Conservation (phyloP, 23 red algal species). For the Porphyridium purpureum region DNA sequence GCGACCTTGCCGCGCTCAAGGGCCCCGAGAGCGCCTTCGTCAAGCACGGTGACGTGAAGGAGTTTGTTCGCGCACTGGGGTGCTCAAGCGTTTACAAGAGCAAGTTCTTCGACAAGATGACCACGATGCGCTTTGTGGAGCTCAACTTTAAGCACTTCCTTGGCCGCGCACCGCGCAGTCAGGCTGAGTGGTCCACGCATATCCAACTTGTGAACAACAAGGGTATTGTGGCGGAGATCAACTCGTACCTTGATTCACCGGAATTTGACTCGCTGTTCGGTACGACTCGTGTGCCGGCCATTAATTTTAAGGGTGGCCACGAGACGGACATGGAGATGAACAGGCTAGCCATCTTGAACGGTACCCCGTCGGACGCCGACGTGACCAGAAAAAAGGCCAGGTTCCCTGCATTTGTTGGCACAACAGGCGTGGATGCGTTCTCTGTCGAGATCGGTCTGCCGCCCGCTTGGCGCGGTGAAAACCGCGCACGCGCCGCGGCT, state of each 20-base stretch:
- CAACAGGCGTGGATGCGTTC: constrained; percentile 10
- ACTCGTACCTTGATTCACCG: constrained; percentile 38
- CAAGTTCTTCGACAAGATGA: constrained; percentile 40
- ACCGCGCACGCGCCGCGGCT: constrained; percentile 20
- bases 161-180: constrained; percentile 25
- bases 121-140: constrained; percentile 44
- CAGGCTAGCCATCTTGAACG: constrained; percentile 24
- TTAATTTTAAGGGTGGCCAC: constrained; percentile 55
- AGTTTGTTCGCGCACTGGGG: constrained; percentile 50
- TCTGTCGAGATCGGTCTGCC: constrained; percentile 28
- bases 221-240: constrained; percentile 48
- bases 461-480: constrained; percentile 39
- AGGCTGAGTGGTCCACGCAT: constrained; percentile 17
- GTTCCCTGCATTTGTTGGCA: constrained; percentile 7
- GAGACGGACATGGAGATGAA: constrained; percentile 51
- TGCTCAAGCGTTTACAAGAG: constrained; percentile 23
- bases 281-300: constrained; percentile 30
- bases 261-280: constrained; percentile 51
- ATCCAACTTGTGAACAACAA: constrained; percentile 40
- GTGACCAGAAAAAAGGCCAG: too few relatives aligned
- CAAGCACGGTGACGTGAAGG: constrained; percentile 11
- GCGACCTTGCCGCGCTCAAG: constrained; percentile 28
- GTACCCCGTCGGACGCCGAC: constrained; percentile 17
- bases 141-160: constrained; percentile 70
- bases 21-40: constrained; percentile 20